A percentile compares a stretch with the other conserved stretches of the same genome.
Evolutionary conservation across 2,329 filamentous ascomycete genomes (phyloP).

Genomic region (Neonectria coccinea): DNA sequence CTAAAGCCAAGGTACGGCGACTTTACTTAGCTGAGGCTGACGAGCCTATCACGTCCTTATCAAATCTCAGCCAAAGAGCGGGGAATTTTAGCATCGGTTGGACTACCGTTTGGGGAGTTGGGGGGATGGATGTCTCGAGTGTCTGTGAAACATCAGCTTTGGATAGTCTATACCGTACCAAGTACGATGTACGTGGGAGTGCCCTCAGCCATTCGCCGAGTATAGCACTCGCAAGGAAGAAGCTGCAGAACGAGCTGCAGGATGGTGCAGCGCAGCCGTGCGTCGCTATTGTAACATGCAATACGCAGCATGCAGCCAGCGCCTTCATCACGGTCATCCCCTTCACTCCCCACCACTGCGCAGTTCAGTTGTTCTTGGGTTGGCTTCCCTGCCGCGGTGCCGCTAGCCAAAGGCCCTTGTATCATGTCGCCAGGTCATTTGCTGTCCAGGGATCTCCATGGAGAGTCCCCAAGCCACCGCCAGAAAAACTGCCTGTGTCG

Average conservation of each 20-base stretch:
- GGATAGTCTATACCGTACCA: too few species aligned
- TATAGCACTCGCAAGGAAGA: constrained; percentile 3
- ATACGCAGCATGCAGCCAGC: not conserved
- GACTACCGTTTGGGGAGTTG: not conserved
- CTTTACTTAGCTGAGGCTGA: too few species aligned
- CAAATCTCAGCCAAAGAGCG: too few species aligned
- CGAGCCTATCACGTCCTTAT: too few species aligned
- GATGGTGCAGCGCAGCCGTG: not conserved
- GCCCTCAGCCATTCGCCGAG: not conserved
- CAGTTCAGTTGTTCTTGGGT: not conserved
- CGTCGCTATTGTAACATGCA: constrained; percentile 3
- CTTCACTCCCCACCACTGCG: constrained; percentile 1
- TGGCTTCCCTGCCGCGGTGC: not conserved
- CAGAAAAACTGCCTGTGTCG: not conserved
- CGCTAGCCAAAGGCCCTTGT: not conserved
- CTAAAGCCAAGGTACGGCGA: too few species aligned
- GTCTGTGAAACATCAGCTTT: constrained; percentile 2
- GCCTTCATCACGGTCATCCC: not conserved
- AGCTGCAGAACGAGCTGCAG: not conserved
- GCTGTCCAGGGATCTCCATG: not conserved
- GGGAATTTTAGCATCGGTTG: too few species aligned
- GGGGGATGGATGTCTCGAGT: not conserved
- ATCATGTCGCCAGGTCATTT: not conserved
- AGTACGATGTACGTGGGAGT: not conserved
- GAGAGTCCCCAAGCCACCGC: not conserved